Evolutionary conservation across 768 basidiomycete species (phyloP), one percentile per base, ranked within the genome.

Genomic region (Suillus americanus): DNA sequence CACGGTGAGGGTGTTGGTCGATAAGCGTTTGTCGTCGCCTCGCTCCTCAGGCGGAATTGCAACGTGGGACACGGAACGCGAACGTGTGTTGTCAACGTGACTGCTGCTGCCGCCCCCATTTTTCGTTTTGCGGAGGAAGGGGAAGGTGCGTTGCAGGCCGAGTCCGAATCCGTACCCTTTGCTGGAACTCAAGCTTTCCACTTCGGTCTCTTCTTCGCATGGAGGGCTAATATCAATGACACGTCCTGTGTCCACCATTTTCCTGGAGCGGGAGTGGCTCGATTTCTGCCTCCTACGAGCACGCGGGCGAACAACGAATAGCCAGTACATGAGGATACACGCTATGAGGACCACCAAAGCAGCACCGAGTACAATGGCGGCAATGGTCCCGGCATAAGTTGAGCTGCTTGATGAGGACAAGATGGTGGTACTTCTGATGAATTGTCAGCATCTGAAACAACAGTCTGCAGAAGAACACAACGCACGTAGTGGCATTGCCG

Each of bases 331-430:
- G 16, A 74, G 41, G 35, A 79, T 73, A 55, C 77, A 75, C 10
- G 82, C 64, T 5, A 86, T 64, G 35, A 88, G 61, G 68, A 86
- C 78, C 33, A 82, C 80, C 10, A 91, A 76, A 23, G 86, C 72
- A 25, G 82, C 80, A 3, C 85, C 88, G 2, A 92, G 79, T 12
- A 81, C 82, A 37, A 90, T 78, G 0, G 89, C 90, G 23, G 89
- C 89, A 62, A 90, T 85, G 2, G 89, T 86, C 50, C 90, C 89
- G 65, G 77, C 77, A 2, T 83, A 65, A 23, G 80, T 75, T 1
- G 80, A 75, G 40, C 59, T 61, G 38, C 63, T 59, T 43, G 63
- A 64, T 4, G 68, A 64, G 7, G 67, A 45, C 51, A 71, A 60
- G 60, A 61, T 65, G 48, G 74, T 61, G 12, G 69, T 64, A 62